A percentile compares a stretch with the other conserved stretches of the same genome.
Evolutionary conservation across 2,329 filamentous ascomycete genomes (phyloP).

Genomic region (Trichoderma sp.): DNA sequence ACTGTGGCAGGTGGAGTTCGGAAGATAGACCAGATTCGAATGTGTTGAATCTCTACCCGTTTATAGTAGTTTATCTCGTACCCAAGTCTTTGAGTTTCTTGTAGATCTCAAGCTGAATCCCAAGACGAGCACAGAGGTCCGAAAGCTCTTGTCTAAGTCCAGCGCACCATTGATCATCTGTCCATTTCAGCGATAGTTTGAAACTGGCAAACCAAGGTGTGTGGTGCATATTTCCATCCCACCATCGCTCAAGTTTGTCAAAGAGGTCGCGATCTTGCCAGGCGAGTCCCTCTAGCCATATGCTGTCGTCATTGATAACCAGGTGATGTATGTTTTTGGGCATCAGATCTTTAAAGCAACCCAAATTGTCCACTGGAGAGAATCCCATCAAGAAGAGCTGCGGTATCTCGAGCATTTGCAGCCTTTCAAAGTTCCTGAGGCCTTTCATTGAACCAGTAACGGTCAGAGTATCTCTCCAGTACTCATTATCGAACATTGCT

Average conservation of each 20-base stretch:
- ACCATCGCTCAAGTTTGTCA: background rate
- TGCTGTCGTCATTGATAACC: background rate
- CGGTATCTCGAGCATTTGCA: background rate
- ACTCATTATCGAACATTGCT: background rate
- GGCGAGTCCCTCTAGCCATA: background rate
- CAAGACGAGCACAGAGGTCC: background rate
- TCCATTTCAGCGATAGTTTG: background rate
- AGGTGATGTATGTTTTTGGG: background rate
- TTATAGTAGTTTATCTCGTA: too few species aligned
- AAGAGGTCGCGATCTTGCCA: conserved; percentile 3
- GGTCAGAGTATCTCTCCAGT: too few species aligned
- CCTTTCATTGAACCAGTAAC: background rate
- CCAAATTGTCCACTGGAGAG: background rate
- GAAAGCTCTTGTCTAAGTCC: conserved; percentile 1
- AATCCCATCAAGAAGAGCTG: conserved; percentile 1
- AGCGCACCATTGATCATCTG: background rate
- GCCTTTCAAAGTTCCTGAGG: background rate
- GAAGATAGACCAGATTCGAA: background rate
- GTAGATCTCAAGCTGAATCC: background rate
- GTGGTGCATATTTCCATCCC: background rate
- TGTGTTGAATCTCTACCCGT: background rate
- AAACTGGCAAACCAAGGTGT: conserved; percentile 3
- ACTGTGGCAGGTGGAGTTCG: background rate
- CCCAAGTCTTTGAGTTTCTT: background rate
- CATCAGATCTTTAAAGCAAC: background rate